Base-by-base conservation (phyloP, 2,329 filamentous ascomycete genomes). In the Sporothrix pallida region DNA sequence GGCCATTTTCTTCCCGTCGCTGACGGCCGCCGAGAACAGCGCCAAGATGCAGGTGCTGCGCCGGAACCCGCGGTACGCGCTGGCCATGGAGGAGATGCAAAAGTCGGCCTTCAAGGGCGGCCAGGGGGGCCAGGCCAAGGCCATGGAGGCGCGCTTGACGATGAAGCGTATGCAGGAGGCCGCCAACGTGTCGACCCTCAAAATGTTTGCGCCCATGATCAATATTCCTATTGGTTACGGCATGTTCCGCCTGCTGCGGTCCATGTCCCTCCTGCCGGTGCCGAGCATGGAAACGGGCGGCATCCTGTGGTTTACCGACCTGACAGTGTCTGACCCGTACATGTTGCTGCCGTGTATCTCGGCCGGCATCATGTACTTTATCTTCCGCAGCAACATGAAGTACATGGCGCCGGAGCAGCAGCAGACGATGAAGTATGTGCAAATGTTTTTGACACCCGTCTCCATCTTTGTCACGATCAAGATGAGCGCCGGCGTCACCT, bases 211-310 rank as follows among this genome's bases (percentile, higher is more conserved):
- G 10, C 89, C 89, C 8, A 81, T 92, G 76, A 31, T 90, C 42
- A 81, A 87, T 78, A 78, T 92, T 13, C 90, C 94, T 5, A 85
- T 97, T 76, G 92, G 92, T 75, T 94, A 90, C 81, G 94, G 94
- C 78, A 90, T 92, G 74, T 98, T 95, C 86, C 89, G 92, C 75
- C 85, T 95, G 63, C 81, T 97, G 76, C 87, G 89, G 71, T 90
- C 87, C 77, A 97, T 97, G 92, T 82, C 89, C 0, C 81, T 85
- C 26, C 83, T 98, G 67, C 95, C 95, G 3, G 93, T 98, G 5
- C 95, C 95, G 0, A 91, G 89, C 0, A 81, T 98, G 76, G 88
- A 93, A 78, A 84, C 83, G 0, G 93, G 92, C 46, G 91, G 93
- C 2, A 83, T 90, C 50, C 83, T 90, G 56, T 99, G 96, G 96